These are phyloP conservation scores for Alternaria solani DNA, from an alignment of 2,329 filamentous ascomycete species.

Conservation along the genomic window DNA sequence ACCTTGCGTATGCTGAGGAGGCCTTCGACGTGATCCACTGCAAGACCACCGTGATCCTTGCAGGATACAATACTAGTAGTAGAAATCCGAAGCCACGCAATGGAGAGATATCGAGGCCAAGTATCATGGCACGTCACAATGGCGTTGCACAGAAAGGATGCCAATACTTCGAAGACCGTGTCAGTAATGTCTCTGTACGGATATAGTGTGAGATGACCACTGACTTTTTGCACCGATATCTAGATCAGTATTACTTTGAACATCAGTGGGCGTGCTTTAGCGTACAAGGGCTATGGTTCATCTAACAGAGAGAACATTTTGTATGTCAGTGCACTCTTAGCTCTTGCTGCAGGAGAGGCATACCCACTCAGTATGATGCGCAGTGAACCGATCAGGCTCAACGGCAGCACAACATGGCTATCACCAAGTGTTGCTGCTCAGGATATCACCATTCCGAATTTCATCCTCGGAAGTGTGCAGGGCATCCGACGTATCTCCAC, in stretches of 20 bases:
- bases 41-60: background rate
- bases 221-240: too few species aligned
- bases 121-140: slow-evolving; percentile 24
- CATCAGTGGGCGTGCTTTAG: slow-evolving; percentile 21
- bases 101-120: slow-evolving; percentile 8
- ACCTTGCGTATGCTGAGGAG: background rate
- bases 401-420: slow-evolving; percentile 17
- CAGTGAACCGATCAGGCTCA: background rate
- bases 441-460: slow-evolving; percentile 14
- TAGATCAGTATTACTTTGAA: slow-evolving; percentile 26
- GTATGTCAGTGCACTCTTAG: slow-evolving; percentile 15
- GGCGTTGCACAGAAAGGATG: slow-evolving; percentile 17
- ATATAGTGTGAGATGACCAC: too few species aligned
- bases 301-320: slow-evolving; percentile 16
- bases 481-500: slow-evolving; percentile 18
- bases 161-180: slow-evolving; percentile 14
- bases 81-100: background rate
- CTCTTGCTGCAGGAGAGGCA: slow-evolving; percentile 22
- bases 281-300: slow-evolving; percentile 13
- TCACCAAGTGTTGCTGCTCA: background rate
- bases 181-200: too few species aligned
- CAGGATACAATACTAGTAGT: background rate
- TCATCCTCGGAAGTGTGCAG: slow-evolving; percentile 1
- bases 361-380: slow-evolving; percentile 23
- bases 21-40: background rate